Evolutionary conservation across 768 basidiomycete genomes (phyloP), one percentile per base, ranked within the genome.

Genomic region (Lactifluus pinguis): DNA sequence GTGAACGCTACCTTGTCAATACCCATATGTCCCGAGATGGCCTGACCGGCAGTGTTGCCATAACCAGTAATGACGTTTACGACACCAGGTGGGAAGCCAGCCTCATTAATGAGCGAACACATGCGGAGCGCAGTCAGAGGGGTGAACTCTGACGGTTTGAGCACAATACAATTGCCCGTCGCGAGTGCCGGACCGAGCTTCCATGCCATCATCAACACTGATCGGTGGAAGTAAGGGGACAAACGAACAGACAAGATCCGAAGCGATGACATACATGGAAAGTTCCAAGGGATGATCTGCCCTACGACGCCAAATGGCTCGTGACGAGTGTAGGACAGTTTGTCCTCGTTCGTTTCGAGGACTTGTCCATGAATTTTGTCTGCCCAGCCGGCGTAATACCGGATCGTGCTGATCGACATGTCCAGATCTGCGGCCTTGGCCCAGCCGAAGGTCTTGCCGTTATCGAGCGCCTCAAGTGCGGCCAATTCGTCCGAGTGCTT

Each of bases 381-480:
- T 19, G 92, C 89, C 85, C 89, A 90, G n/a, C 93, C 94, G 47
- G 84, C 89, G 68, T 88, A 98, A 74, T 95, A 95, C 34, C 82
- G 77, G 65, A 92, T 71, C 38, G 76, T 75, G 29, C 70, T 74
- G 59, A 85, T 76, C 0, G 80, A 71, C 55, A 72, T 72, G 0
- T 68, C 67, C 1, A 88, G 69, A 64, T 89, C 89, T 0, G 67
- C 71, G 17, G 67, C 71, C 59, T 75, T 80, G 10, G 83, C 77
- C 71, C 73, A 76, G 11, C 53, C 36, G 69, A 76, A 85, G 2
- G 80, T 77, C 73, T 86, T 86, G 49, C 82, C 82, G 60, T 84
- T 84, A 69, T 92, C 83, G 62, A 89, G 72, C 10, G 84, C 75
- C 73, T 93, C 91, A 39, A 93, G 70, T 0, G 88, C 88, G 1